phyloP scores from a whole-genome alignment of 768 basidiomycete genomes.

The Baorangia bicolor region DNA sequence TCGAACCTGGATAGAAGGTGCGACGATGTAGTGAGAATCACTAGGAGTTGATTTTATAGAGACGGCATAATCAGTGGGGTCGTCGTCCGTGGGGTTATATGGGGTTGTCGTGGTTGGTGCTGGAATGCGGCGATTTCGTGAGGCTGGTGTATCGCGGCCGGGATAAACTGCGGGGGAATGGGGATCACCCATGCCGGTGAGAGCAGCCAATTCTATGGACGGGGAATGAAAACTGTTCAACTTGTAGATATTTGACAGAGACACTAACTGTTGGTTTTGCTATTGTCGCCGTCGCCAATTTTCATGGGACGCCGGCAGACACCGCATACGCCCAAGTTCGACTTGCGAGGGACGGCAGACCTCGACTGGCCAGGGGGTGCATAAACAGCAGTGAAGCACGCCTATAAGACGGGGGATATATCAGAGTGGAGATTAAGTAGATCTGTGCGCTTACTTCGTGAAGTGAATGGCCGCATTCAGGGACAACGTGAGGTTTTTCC shows the following conservation, averaged over 20 bases:
- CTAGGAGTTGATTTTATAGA: slow-evolving; percentile 48
- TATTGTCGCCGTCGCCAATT: slow-evolving; percentile 81
- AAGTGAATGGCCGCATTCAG: slow-evolving; percentile 97
- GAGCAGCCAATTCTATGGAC: slow-evolving; percentile 79
- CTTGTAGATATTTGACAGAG: neutral
- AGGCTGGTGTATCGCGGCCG: slow-evolving; percentile 54
- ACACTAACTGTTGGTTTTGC: slow-evolving; percentile 80
- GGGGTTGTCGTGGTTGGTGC: slow-evolving; percentile 23
- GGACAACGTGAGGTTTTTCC: slow-evolving; percentile 96
- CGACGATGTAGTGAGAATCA: slow-evolving; percentile 72
- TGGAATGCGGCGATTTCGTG: slow-evolving; percentile 34
- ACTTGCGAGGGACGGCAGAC: slow-evolving; percentile 58
- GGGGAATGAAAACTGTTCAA: slow-evolving; percentile 6
- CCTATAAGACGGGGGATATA: slow-evolving; percentile 44
- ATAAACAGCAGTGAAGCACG: slow-evolving; percentile 96
- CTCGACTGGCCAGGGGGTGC: slow-evolving; percentile 66
- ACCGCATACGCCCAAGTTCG: slow-evolving; percentile 92
- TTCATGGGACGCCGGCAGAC: slow-evolving; percentile 98
- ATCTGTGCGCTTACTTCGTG: slow-evolving; percentile 63
- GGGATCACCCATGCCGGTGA: slow-evolving; percentile 84
- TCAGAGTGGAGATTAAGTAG: neutral
- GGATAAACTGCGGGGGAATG: slow-evolving; percentile 57
- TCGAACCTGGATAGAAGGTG: slow-evolving; percentile 91
- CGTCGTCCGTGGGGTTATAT: slow-evolving; percentile 81
- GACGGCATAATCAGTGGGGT: slow-evolving; percentile 66